Evolutionary conservation across 2,329 filamentous ascomycete species (phyloP), one percentile per base, ranked within the genome.

Genomic region (Monosporascus sp.): DNA sequence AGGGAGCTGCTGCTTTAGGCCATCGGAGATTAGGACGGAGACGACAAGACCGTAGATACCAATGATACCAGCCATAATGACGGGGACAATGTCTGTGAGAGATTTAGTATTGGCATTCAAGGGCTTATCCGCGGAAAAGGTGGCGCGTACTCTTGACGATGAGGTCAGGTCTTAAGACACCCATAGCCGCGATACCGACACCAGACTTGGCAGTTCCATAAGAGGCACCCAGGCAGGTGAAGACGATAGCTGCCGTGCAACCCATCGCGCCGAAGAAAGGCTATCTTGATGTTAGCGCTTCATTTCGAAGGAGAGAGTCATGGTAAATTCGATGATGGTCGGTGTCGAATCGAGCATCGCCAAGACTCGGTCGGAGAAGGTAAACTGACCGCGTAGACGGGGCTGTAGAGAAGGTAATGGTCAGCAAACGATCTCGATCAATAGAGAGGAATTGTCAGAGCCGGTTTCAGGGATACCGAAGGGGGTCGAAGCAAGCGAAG

Each of bases 41-140:
- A 93, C 89, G 76, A 94, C 90, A 62, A 94, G 83, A 68, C 90
- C 90, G 79, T 94, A 99, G 76, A 99, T 97, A 88, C 91, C 94
- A 78, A 99, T 97, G 77, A 99, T 99, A 97, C 94, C 94, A 82
- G 94, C 94, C 94, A 99, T 99, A 86, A 99, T 96, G 77, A 97
- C 94, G 73, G 94, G 94, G 62, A 97, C 93, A 75, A 97, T 97
- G 84, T 97, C 93, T 97, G 45, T 27, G 7, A 14, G 20, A 24
- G 34, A 48, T 55, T 65, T 55, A 66, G 61, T 45, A 48, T 49
- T 66, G 50, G 63, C 48, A 58, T 46, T 37, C 19, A 20, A 14
- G 8, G 34, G 49, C 27, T 43, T 24, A 31, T 52, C 38, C 38
- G 44, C 50, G 40, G 49, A 52, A 52, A 51, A 56, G 49, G 34